Base-by-base conservation (phyloP, 2,329 filamentous ascomycete genomes). In the Aspergillus versicolor region DNA sequence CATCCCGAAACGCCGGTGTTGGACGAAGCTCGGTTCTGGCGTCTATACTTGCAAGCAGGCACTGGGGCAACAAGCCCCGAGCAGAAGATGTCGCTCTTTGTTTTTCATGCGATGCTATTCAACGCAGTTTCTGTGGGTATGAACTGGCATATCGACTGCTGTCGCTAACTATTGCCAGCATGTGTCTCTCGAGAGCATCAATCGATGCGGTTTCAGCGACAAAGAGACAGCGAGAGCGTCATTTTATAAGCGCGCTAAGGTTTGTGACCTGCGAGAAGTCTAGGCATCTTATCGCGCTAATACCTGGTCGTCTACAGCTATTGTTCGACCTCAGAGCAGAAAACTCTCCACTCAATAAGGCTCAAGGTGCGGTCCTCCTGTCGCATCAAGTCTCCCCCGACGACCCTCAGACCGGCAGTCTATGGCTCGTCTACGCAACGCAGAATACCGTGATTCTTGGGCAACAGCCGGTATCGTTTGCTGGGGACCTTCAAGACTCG, bases 71-170 rank as follows among this genome's bases (percentile, higher is more conserved):
- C 30, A 8, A 11, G 12, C 32, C 13, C 38, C 5, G 32, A 40
- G 19, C 54, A 52, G 46, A 56, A 56, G 27, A n/a, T 56, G 19
- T 56, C 54, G 9, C 24, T 56, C 5, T 51, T 56, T 24, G 54
- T 56, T 13, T 51, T 56, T 3, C 54, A 56, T 15, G 54, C 54
- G 3, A 56, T 56, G 54, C 19, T 56, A 5, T 52, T 56, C 34
- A 46, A 32, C 19, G 48, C 45, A 17, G 51, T 27, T 52, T 52
- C 54, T 8, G 54, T 56, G 40, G 8, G 42, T 46, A 4, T 30
- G 9, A 9, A 30, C n/a, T 8, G 15, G 1, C 11, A 3, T 12
- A 2, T 3, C 17, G 3, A 19, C 13, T 27, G 47, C n/a, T 27
- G 15, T 21, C 4, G 6, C 45, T 56, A 13, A 49, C 30, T 15